phyloP scores from a whole-genome alignment of 495 filamentous ascomycete genomes.

The Aspergillus funiculosus region DNA sequence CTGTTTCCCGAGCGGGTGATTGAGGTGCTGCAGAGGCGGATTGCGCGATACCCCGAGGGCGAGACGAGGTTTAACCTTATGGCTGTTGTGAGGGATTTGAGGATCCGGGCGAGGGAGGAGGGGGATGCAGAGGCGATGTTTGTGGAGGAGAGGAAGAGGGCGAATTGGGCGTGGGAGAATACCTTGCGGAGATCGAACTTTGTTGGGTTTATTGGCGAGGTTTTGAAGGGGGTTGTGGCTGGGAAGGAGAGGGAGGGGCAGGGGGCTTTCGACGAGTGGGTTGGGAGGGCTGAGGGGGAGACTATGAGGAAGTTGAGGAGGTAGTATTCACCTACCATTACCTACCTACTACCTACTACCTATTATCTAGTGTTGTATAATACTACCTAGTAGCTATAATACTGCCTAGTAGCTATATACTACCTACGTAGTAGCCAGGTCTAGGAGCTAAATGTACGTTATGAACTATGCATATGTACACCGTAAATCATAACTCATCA shows the following conservation, averaged over 20 bases:
- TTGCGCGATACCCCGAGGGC: slow-evolving; percentile 73
- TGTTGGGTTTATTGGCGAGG: slow-evolving; percentile 88
- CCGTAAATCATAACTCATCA: slow-evolving; percentile 10
- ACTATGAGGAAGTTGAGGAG: slow-evolving; percentile 61
- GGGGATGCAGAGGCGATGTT: slow-evolving; percentile 75
- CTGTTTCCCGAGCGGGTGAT: slow-evolving; percentile 80
- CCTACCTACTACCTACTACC: too few species aligned
- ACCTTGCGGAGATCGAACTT: slow-evolving; percentile 90
- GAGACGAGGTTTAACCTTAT: slow-evolving; percentile 96
- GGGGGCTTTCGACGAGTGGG: slow-evolving; percentile 69
- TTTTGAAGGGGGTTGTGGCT: slow-evolving; percentile 75
- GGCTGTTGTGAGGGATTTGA: slow-evolving; percentile 79
- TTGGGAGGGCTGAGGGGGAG: slow-evolving; percentile 67
- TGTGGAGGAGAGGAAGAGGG: slow-evolving; percentile 77
- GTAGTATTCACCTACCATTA: too few species aligned
- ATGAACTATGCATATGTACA: background rate
- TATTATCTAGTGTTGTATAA: too few species aligned
- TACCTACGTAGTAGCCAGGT: too few species aligned
- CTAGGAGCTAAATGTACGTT: background rate
- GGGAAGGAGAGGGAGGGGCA: slow-evolving; percentile 60
- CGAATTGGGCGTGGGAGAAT: slow-evolving; percentile 93
- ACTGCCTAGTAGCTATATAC: too few species aligned
- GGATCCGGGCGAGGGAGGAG: slow-evolving; percentile 67
- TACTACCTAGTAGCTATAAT: too few species aligned
- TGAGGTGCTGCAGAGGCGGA: slow-evolving; percentile 75